phyloP scores from a whole-genome alignment of 345 rosid genomes.

The Anacardium occidentale region DNA sequence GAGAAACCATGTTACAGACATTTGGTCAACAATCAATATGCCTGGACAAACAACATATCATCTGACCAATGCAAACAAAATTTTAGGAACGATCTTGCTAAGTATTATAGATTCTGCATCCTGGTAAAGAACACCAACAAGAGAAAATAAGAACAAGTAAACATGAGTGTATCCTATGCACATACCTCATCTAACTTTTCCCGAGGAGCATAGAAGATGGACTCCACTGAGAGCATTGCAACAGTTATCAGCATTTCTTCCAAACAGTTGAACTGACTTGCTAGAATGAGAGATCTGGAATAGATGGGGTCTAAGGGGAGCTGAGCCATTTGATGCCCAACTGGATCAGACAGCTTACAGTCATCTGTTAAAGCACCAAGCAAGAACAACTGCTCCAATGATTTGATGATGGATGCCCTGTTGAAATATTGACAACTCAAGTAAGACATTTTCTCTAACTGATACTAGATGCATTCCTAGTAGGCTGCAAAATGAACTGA shows the following conservation, averaged over 20 bases:
- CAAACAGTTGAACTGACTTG: slow-evolving; percentile 77
- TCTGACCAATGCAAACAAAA: background rate
- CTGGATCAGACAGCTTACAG: slow-evolving; percentile 73
- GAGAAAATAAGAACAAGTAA: slow-evolving; percentile 13
- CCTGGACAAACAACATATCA: background rate
- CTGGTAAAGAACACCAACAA: background rate
- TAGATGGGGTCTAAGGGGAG: slow-evolving; percentile 86
- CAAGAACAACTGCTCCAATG: slow-evolving; percentile 72
- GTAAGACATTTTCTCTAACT: background rate
- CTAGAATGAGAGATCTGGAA: slow-evolving; percentile 83
- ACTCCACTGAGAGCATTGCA: slow-evolving; percentile 87
- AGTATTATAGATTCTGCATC: background rate
- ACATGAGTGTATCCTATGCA: background rate
- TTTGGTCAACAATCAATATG: background rate
- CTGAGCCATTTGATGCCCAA: slow-evolving; percentile 88
- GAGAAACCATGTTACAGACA: background rate
- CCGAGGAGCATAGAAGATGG: slow-evolving; percentile 75
- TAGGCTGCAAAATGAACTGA: background rate
- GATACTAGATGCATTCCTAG: background rate
- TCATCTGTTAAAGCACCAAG: slow-evolving; percentile 92
- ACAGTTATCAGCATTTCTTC: slow-evolving; percentile 94
- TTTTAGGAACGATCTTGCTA: background rate
- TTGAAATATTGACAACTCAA: slow-evolving; percentile 28
- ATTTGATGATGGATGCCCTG: slow-evolving; percentile 76
- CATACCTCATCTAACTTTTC: slow-evolving; percentile 79